Base-by-base conservation (phyloP, 148 eudicot species). In the Drosera capensis region DNA sequence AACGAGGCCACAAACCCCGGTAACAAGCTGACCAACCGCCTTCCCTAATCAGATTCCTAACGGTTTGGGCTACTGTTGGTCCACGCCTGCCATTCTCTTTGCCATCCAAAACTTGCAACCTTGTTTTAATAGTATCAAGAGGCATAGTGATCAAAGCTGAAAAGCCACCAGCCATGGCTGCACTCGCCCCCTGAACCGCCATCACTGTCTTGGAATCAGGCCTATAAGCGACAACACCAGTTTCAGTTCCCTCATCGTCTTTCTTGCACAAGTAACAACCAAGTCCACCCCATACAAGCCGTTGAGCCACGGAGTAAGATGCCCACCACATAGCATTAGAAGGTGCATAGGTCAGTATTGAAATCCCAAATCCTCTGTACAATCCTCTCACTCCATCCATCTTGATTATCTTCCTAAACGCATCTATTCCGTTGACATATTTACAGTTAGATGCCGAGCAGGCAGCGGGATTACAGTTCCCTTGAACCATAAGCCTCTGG, bases 401-500 rank as follows among this genome's bases (percentile, higher is more conserved):
- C 13, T 42, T 58, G 0, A 88, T 18, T 1, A 88, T 88, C 46
- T 73, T 80, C 44, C 55, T 48, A 48, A 83, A 88, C 0, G 86
- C 94, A 75, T 88, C 96, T 17, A 80, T 36, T 21, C 96, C 96
- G 36, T 72, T 75, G 1, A 20, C 13, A 23, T 78, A 78, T 48
- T 56, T 68, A 47, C 64, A 59, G 47, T 53, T 26, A 3, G 57
- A 3, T 6, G 60, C 40, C 39, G 50, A 24, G 14, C 40, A 15
- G 15, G 14, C 13, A 15, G 52, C 30, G 3, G 19, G 16, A 45
- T 23, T 18, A 36, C 52, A n/a, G 44, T 24, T 71, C 0, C 76
- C 73, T 50, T 87, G 94, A 1, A 80, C 94, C 96, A 88, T 83
- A 0, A 88, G 68, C 24, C 96, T 48, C 45, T 88, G 96, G 68